Conservation (phyloP, 345 rosid species). For the Cardamine occulta region DNA sequence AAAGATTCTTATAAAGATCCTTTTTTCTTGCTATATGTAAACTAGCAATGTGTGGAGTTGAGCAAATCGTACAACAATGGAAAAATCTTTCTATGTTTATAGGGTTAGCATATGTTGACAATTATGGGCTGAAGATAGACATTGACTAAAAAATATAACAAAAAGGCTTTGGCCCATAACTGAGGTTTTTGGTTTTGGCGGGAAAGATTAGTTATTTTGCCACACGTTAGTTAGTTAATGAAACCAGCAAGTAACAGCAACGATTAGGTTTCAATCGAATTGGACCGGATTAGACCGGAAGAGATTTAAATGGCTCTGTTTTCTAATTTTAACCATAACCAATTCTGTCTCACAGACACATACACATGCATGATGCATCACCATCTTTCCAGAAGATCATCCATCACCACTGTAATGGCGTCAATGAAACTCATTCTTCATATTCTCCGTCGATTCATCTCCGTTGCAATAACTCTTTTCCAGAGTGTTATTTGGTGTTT, state of each 20-base stretch:
- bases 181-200: neutral
- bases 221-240: neutral
- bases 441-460: conserved; percentile 19
- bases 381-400: neutral
- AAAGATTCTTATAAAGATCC: conserved; percentile 32
- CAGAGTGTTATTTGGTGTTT: conserved; percentile 18
- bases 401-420: conserved; percentile 27
- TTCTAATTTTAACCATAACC: conserved; percentile 23
- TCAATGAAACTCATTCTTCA: conserved; percentile 29
- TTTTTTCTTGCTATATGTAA: neutral
- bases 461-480: conserved; percentile 24
- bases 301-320: neutral
- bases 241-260: neutral
- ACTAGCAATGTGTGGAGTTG: conserved; percentile 28
- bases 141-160: neutral
- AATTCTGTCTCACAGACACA: neutral
- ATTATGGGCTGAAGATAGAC: conserved; percentile 1
- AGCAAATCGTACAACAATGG: neutral
- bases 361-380: conserved; percentile 16
- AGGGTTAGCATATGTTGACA: neutral
- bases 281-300: neutral
- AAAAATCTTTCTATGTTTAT: neutral
- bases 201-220: conserved; percentile 10
- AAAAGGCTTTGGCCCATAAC: conserved; percentile 20
- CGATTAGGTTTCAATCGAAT: neutral